Conservation (phyloP, 495 filamentous ascomycete species). For the Hypoxylon subgilvum region DNA sequence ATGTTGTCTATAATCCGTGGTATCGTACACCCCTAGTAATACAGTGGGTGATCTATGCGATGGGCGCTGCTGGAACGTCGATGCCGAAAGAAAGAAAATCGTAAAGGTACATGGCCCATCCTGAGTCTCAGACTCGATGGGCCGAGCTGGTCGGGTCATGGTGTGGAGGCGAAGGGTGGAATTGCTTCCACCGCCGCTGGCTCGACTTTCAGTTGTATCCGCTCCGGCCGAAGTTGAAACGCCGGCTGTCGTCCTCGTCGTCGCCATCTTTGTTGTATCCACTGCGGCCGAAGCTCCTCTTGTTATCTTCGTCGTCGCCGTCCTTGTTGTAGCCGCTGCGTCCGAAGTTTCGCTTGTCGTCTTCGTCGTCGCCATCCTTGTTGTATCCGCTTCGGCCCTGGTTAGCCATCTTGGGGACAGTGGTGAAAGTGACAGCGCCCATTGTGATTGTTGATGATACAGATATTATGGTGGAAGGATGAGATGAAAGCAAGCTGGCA, state of each 20-base stretch:
- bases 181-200: conserved; percentile 23
- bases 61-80: conserved; percentile 22
- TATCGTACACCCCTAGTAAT: conserved; percentile 33
- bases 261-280: conserved; percentile 53
- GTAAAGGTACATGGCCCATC: conserved; percentile 13
- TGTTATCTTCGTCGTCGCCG: conserved; percentile 49
- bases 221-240: conserved; percentile 33
- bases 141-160: no score
- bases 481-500: conserved; percentile 2
- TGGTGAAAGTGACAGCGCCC: conserved; percentile 47
- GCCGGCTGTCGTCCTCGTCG: conserved; percentile 45
- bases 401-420: conserved; percentile 16
- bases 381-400: conserved; percentile 57
- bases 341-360: conserved; percentile 46
- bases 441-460: conserved; percentile 43
- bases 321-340: conserved; percentile 59
- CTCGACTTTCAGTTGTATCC: conserved; percentile 55
- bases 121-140: no score
- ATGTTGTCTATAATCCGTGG: conserved; percentile 23
- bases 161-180: no score
- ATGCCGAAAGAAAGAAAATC: conserved; percentile 32
- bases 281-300: conserved; percentile 51
- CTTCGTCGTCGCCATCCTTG: conserved; percentile 45
- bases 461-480: conserved; percentile 6
- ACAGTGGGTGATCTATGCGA: conserved; percentile 29